These are phyloP conservation scores for Lippia alba DNA, from an alignment of 305 asterid species.

Conservation along the genomic window DNA sequence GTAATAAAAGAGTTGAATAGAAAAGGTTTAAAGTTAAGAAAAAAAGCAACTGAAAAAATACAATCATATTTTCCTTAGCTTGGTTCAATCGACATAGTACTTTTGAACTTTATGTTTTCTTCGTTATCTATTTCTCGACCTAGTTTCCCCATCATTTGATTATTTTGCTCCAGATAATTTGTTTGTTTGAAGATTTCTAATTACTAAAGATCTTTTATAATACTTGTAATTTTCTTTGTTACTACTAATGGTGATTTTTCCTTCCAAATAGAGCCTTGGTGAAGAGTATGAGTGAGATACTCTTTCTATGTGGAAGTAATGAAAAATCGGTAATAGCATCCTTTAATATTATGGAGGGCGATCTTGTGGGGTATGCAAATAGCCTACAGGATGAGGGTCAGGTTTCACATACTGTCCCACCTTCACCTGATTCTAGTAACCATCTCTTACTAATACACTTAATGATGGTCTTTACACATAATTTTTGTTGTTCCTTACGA, in stretches of 20 bases:
- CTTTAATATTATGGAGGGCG: conserved; percentile 47
- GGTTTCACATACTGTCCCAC: too few species aligned
- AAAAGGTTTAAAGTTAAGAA: neutral
- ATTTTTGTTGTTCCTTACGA: conserved; percentile 24
- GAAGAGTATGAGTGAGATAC: conserved; percentile 68
- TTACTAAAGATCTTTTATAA: neutral
- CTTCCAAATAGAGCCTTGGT: conserved; percentile 64
- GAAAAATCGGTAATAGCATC: conserved; percentile 62
- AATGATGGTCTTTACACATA: neutral
- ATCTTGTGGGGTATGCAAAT: conserved; percentile 37
- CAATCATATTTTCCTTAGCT: neutral
- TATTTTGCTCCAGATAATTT: neutral
- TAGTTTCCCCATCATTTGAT: neutral
- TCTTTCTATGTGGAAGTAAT: conserved; percentile 69
- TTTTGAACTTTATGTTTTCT: neutral
- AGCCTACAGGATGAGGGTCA: too few species aligned
- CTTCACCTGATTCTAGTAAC: neutral
- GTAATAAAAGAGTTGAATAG: neutral
- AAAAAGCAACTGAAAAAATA: neutral
- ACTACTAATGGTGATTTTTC: conserved; percentile 21
- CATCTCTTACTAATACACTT: neutral
- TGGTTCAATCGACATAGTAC: neutral
- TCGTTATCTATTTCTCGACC: neutral
- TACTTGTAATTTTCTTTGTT: conserved; percentile 19
- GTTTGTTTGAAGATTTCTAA: neutral